Percentiles rank a stretch among this genome's conserved stretches.
These are phyloP conservation scores for Sporothrix sp. DNA, from an alignment of 2,329 filamentous ascomycete species.

Conservation along the genomic window DNA sequence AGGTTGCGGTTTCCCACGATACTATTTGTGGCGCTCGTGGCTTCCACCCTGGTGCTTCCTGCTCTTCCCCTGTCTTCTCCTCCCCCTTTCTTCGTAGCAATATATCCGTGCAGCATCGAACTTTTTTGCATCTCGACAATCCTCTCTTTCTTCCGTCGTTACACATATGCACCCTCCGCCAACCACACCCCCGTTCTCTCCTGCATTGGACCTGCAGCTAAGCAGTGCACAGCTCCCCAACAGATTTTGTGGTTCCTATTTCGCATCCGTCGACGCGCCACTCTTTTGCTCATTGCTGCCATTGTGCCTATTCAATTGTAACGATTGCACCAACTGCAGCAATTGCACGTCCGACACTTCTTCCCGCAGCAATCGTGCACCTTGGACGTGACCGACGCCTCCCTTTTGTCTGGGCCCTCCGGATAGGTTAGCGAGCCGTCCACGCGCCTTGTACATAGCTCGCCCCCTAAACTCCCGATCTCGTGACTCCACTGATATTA, in stretches of 20 bases:
- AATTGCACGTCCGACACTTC: neutral
- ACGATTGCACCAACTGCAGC: neutral
- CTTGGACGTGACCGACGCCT: slow-evolving; percentile 2
- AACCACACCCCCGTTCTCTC: neutral
- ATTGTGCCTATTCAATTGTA: neutral
- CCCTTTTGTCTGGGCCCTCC: neutral
- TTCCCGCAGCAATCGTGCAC: neutral
- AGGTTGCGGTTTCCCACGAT: neutral
- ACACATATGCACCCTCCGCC: neutral
- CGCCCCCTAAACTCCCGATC: neutral
- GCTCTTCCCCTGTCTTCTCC: neutral
- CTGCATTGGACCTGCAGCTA: slow-evolving; percentile 3
- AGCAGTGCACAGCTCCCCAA: slow-evolving; percentile 3
- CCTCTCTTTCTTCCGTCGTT: neutral
- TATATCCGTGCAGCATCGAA: neutral
- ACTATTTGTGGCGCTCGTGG: neutral
- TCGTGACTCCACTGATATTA: neutral
- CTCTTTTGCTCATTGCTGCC: neutral
- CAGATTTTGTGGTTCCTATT: neutral
- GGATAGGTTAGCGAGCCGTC: neutral
- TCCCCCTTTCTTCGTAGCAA: neutral
- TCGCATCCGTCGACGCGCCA: neutral
- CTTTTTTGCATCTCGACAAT: neutral
- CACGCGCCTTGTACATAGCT: neutral
- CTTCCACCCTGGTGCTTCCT: neutral